These are phyloP conservation scores for Polytolypa hystricis DNA, from an alignment of 2,329 filamentous ascomycete genomes.

Conservation along the genomic window DNA sequence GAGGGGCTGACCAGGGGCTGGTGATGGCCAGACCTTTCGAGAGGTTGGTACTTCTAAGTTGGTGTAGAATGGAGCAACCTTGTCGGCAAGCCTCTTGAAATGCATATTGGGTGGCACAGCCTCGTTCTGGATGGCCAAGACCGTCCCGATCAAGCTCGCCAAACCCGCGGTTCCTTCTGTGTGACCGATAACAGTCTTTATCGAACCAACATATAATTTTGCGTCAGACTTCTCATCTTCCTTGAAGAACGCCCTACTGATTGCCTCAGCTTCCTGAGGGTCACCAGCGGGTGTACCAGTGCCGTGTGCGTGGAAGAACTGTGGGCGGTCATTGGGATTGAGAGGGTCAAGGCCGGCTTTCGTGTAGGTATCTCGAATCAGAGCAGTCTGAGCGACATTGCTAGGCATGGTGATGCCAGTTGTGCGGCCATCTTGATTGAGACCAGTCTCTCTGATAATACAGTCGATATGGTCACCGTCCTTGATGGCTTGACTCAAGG, in stretches of 20 bases:
- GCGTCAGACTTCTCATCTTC: conserved; percentile 2
- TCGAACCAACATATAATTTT: conserved; percentile 15
- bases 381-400: conserved; percentile 19
- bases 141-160: conserved; percentile 18
- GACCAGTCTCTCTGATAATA: conserved; percentile 19
- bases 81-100: conserved; percentile 15
- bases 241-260: conserved; percentile 13
- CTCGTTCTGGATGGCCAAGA: conserved; percentile 18
- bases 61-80: conserved; percentile 13
- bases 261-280: conserved; percentile 16
- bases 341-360: conserved; percentile 21
- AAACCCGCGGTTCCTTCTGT: conserved; percentile 18
- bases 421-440: conserved; percentile 22
- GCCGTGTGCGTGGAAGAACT: conserved; percentile 32
- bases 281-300: conserved; percentile 27
- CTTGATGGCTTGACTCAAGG: conserved; percentile 33
- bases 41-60: conserved; percentile 11
- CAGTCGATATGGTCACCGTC: conserved; percentile 33
- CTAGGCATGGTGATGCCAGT: conserved; percentile 17
- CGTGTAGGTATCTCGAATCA: conserved; percentile 20
- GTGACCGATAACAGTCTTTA: conserved; percentile 22
- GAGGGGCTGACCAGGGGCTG: background rate
- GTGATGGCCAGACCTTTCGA: conserved; percentile 13
- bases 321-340: conserved; percentile 13
- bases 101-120: conserved; percentile 20